Base-by-base conservation (phyloP, 1,284 basidiomycete species). In the Anthracocystis walkeri region DNA sequence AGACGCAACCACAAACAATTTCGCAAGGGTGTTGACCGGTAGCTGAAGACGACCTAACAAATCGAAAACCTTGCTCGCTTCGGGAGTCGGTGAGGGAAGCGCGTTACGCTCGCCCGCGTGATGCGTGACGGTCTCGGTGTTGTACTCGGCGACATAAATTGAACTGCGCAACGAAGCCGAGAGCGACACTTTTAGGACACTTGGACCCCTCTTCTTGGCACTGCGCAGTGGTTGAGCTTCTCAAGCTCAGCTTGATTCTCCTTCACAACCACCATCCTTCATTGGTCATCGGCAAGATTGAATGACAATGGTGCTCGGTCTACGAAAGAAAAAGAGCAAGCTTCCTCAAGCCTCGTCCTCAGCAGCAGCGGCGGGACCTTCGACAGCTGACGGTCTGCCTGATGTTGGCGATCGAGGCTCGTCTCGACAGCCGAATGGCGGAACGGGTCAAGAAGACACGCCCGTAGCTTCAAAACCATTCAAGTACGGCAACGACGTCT, bases 301-400 rank as follows among this genome's bases (percentile, higher is more conserved):
- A 12, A n/a, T 10, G 44, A 46, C 41, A 4, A 70, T 70, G 68
- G 68, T 71, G 25, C 62, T 71, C 25, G 68, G 68, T 45, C 50
- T 71, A 12, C 55, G 68, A 16, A 71, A 71, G 62, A 71, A 65
- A 40, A 71, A 71, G 54, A 71, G 63, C 48, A 65, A 58, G 41
- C 42, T 41, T 48, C 57, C 59, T 18, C 56, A 59, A 25, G 31
- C 56, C 11, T 25, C 55, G 18, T 48, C 55, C 20, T 48, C 55
- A 40, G 52, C 59, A 27, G 31, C 41, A 21, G 49, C 49, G 8
- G 50, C 25, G 16, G 35, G 35, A 38, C 54, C 45, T 29, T 31
- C 62, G 25, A 29, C 58, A n/a, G 27, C 44, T 1, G 18, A 50
- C 18, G 33, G 40, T 3, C 31, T 40, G 14, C 53, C 62, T 4